Evolutionary conservation across 805 yeast species (phyloP).

Genomic region (Suhomyces kilbournensis): DNA sequence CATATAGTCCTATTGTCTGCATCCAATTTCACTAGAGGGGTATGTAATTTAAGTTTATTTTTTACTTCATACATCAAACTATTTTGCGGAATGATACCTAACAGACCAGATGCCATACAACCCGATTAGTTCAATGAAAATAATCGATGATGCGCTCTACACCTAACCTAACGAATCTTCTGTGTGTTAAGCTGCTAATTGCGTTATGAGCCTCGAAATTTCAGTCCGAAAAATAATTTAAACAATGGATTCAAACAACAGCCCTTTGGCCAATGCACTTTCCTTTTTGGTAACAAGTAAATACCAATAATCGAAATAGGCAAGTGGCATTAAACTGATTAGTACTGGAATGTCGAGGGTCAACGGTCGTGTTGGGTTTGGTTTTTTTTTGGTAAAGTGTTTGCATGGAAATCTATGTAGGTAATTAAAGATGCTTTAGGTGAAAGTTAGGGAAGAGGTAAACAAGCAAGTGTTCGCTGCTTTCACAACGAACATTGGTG

Average conservation of each 20-base stretch:
- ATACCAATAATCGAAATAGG: neutral
- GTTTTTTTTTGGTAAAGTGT: neutral
- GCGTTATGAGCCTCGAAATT: neutral
- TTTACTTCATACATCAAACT: neutral
- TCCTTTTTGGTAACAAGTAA: neutral
- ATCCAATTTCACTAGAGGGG: slow-evolving; percentile 1
- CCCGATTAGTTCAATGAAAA: slow-evolving; percentile 6
- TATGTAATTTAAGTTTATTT: neutral
- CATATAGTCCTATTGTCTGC: neutral
- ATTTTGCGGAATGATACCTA: neutral
- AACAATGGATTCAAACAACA: neutral
- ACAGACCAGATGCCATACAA: neutral
- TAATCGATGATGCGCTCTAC: neutral
- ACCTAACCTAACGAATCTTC: neutral
- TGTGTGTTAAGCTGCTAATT: no score
- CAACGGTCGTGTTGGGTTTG: neutral
- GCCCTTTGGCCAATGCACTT: neutral
- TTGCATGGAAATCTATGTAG: neutral
- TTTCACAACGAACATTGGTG: neutral
- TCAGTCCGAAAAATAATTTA: neutral
- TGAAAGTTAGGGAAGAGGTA: neutral
- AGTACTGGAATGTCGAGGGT: neutral
- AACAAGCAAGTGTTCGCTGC: neutral
- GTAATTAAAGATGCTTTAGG: neutral
- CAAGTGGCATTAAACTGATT: neutral